These are phyloP conservation scores for Orobanche coerulescens DNA, from an alignment of 257 asterid genomes.

Conservation along the genomic window DNA sequence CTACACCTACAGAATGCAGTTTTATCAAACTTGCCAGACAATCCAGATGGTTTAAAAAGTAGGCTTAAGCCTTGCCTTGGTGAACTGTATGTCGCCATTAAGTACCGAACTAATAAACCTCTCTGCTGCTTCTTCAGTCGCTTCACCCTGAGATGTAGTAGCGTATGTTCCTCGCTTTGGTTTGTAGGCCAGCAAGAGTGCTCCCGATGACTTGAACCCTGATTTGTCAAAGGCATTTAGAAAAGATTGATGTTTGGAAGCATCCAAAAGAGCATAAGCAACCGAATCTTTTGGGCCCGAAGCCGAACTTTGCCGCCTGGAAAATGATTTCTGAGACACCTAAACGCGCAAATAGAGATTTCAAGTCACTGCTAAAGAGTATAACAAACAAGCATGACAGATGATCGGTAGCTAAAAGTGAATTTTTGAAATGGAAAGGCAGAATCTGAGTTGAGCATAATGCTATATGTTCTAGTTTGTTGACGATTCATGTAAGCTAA, in stretches of 20 bases:
- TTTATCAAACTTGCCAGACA: neutral
- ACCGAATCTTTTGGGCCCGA: slow-evolving; percentile 46
- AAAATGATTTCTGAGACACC: slow-evolving; percentile 76
- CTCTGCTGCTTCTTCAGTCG: slow-evolving; percentile 59
- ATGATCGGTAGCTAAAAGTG: neutral
- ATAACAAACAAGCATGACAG: neutral
- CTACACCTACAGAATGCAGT: neutral
- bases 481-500: too few species aligned
- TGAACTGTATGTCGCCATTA: slow-evolving; percentile 68
- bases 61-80: slow-evolving; percentile 58
- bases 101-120: slow-evolving; percentile 55
- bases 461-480: neutral
- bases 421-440: neutral
- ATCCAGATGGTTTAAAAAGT: slow-evolving; percentile 18
- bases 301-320: slow-evolving; percentile 38
- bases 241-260: slow-evolving; percentile 60
- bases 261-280: slow-evolving; percentile 71
- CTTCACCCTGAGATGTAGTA: slow-evolving; percentile 30
- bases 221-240: slow-evolving; percentile 58
- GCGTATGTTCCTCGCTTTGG: slow-evolving; percentile 74
- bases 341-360: slow-evolving; percentile 18
- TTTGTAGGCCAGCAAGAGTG: slow-evolving; percentile 69
- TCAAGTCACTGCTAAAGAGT: neutral
- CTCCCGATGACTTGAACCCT: slow-evolving; percentile 53
- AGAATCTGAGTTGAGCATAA: neutral